Percentiles rank a stretch among this genome's conserved stretches.
These are phyloP conservation scores for Nicotiana noctiflora DNA, from an alignment of 257 asterid genomes.

Conservation along the genomic window DNA sequence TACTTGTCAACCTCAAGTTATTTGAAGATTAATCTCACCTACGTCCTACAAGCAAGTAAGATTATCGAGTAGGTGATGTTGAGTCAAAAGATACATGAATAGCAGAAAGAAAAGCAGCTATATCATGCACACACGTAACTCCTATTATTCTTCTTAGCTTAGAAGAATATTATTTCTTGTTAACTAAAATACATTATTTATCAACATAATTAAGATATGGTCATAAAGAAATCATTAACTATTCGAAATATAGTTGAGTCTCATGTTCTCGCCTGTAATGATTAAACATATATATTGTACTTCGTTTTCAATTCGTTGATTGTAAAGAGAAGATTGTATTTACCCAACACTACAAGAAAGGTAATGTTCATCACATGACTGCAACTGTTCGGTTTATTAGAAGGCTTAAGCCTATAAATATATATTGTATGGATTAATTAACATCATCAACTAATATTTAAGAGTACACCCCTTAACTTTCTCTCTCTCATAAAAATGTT, in stretches of 20 bases:
- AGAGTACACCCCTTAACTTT: background rate
- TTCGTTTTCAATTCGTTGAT: background rate
- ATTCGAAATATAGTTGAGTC: background rate
- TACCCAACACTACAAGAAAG: background rate
- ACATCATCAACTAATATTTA: background rate
- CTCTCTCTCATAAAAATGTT: background rate
- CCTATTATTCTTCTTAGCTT: background rate
- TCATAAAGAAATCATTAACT: background rate
- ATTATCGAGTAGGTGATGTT: background rate
- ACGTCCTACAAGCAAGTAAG: background rate
- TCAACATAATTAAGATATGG: background rate
- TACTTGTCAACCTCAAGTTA: no score
- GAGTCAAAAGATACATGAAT: conserved; percentile 1
- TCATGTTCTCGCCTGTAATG: background rate
- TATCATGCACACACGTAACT: background rate
- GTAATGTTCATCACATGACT: background rate
- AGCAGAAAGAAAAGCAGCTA: background rate
- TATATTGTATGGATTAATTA: background rate
- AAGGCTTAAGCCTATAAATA: background rate
- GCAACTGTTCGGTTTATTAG: background rate
- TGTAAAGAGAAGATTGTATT: background rate
- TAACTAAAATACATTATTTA: background rate
- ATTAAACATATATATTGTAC: background rate
- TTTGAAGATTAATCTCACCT: no score
- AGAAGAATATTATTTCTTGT: background rate